Evolutionary conservation across 805 yeast genomes (phyloP).

Genomic region (Kazachstania kunashirensis): DNA sequence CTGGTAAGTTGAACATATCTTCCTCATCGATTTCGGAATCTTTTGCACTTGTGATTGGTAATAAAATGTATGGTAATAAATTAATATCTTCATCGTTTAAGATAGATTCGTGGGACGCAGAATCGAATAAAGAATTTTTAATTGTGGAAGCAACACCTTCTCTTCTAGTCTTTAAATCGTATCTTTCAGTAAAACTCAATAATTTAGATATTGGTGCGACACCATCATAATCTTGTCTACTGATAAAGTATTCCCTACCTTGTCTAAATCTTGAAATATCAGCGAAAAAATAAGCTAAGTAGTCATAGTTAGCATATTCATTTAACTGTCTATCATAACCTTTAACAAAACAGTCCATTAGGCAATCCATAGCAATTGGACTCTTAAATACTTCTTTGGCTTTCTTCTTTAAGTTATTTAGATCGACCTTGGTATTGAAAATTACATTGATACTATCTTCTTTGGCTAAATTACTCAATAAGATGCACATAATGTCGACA

Average conservation of each 20-base stretch:
- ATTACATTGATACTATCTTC: conserved; percentile 51
- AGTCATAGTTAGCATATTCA: conserved; percentile 67
- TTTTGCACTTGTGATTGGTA: conserved; percentile 73
- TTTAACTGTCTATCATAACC: conserved; percentile 68
- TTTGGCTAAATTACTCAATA: conserved; percentile 79
- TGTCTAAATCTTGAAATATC: conserved; percentile 68
- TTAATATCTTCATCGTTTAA: conserved; percentile 56
- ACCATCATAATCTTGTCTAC: conserved; percentile 60
- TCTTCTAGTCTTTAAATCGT: conserved; percentile 69
- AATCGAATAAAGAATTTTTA: conserved; percentile 79
- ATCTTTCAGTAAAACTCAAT: conserved; percentile 72
- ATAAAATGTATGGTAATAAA: conserved; percentile 67
- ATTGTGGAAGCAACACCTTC: conserved; percentile 90
- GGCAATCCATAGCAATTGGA: conserved; percentile 55
- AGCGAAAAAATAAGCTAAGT: conserved; percentile 78
- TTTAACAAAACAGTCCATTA: conserved; percentile 82
- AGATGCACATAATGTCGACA: conserved; percentile 75
- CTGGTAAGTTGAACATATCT: conserved; percentile 81
- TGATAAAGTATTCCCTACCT: conserved; percentile 72
- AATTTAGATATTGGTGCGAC: conserved; percentile 76
- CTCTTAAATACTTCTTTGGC: conserved; percentile 49
- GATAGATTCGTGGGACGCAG: conserved; percentile 52
- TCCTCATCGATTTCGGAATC: conserved; percentile 66
- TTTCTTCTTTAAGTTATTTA: conserved; percentile 19
- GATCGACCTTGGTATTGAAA: conserved; percentile 32